Evolutionary conservation across 2,329 filamentous ascomycete species (phyloP).

Genomic region (Drechslera avenae): DNA sequence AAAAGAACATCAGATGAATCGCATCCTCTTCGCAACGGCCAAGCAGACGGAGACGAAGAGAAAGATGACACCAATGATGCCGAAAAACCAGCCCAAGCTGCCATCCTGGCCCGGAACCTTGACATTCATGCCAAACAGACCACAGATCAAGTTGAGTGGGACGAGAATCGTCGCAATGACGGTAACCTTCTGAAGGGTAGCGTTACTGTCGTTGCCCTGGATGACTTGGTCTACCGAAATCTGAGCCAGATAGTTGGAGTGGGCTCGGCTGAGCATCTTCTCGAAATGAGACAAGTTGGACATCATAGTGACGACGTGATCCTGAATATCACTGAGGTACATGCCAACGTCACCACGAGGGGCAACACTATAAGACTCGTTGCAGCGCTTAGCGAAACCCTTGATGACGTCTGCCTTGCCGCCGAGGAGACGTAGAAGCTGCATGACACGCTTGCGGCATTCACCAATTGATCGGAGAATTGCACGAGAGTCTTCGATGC

Average conservation of each 20-base stretch:
- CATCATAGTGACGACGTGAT: slow-evolving; percentile 99
- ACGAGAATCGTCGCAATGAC: slow-evolving; percentile 94
- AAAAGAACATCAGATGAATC: slow-evolving; percentile 43
- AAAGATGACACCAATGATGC: slow-evolving; percentile 63
- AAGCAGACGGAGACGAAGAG: slow-evolving; percentile 50
- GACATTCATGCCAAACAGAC: slow-evolving; percentile 89
- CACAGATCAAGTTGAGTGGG: slow-evolving; percentile 89
- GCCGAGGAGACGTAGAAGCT: slow-evolving; percentile 86
- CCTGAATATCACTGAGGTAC: slow-evolving; percentile 96
- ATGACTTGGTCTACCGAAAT: slow-evolving; percentile 89
- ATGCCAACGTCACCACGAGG: slow-evolving; percentile 95
- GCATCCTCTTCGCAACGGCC: slow-evolving; percentile 50
- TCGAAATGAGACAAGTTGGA: slow-evolving; percentile 94
- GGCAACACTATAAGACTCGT: slow-evolving; percentile 94
- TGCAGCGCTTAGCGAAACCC: slow-evolving; percentile 97
- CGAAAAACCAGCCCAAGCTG: slow-evolving; percentile 63
- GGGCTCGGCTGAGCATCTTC: slow-evolving; percentile 92
- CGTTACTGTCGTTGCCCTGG: slow-evolving; percentile 86
- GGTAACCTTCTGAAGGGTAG: slow-evolving; percentile 91
- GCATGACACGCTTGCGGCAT: slow-evolving; percentile 93
- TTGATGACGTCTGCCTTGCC: slow-evolving; percentile 99
- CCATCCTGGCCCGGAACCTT: slow-evolving; percentile 66
- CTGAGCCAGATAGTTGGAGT: slow-evolving; percentile 95
- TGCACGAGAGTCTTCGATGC: slow-evolving; percentile 83
- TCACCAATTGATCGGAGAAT: slow-evolving; percentile 89